Base-by-base conservation (phyloP, 2,329 filamentous ascomycete genomes). In the Talaromyces funiculosus region DNA sequence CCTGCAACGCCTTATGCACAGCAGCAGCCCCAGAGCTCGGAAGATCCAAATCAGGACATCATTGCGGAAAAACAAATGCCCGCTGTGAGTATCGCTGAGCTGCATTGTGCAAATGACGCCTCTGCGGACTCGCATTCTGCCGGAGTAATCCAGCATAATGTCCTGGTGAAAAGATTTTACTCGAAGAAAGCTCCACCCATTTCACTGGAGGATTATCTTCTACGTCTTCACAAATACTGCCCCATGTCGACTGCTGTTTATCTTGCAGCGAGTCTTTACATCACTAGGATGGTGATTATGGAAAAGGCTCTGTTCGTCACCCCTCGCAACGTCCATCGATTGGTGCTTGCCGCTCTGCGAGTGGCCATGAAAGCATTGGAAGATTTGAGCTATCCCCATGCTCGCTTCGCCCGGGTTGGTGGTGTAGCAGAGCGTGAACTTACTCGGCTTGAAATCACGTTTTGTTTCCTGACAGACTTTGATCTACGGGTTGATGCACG, bases 351-450 rank as follows among this genome's bases (percentile, higher is more conserved):
- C 0, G 90, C 89, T 6, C 80, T 97, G 57, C 81, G 92, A 37
- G 90, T 97, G 3, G 92, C 93, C 14, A 94, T 92, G 84, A 99
- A 97, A 77, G 90, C 91, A 0, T 78, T 97, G n/a, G 93, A 99
- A 74, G 93, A 97, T 73, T 82, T 93, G 58, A 90, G 88, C 67
- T 96, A 95, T 76, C 85, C 90, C 8, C 93, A 97, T 76, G 82
- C 82, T 62, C 88, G 91, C 59, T 86, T 97, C 65, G 87, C 93
- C 18, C 89, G 87, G 65, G 92, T 97, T 1, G 93, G 94, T 43
- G 93, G 93, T 18, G 91, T 97, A 16, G 90, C 85, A 69, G 89
- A 90, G 71, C 78, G 80, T 18, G 92, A 97, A 75, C 81, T 99
- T 56, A 89, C 89, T 42, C 83, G 89, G 62, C 78, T 97, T 43